Percentiles rank a stretch among this genome's conserved stretches.
Evolutionary conservation across 2,329 filamentous ascomycete species (phyloP).

Genomic region (Gnomoniopsis smithogilvyi): DNA sequence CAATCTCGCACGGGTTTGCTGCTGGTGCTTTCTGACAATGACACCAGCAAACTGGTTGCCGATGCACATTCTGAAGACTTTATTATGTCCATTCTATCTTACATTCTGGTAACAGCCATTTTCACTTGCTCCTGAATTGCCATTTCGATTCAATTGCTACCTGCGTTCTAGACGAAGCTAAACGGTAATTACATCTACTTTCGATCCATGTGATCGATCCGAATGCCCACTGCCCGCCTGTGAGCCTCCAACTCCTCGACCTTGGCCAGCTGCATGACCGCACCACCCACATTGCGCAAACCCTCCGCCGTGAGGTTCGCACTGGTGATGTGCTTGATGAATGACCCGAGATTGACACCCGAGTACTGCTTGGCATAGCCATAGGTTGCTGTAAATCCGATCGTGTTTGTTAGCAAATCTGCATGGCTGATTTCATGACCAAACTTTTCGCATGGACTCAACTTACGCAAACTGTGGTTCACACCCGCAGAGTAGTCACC

Average conservation of each 20-base stretch:
- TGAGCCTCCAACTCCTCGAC: constrained; percentile 96
- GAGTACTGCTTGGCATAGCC: constrained; percentile 99
- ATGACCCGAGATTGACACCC: constrained; percentile 92
- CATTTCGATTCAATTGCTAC: neutral
- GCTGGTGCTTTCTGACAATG: too few relatives aligned
- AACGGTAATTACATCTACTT: neutral
- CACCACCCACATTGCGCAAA: constrained; percentile 76
- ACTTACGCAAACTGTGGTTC: constrained; percentile 94
- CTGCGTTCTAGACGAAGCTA: neutral
- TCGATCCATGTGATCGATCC: constrained; percentile 52
- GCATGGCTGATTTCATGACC: constrained; percentile 3
- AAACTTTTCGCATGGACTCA: neutral
- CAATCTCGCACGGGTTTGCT: too few relatives aligned
- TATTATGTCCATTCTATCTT: too few relatives aligned
- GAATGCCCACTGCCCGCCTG: constrained; percentile 82
- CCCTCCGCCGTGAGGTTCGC: constrained; percentile 85
- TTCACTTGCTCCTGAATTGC: too few relatives aligned
- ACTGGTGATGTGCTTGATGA: constrained; percentile 97
- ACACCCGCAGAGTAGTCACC: constrained; percentile 98
- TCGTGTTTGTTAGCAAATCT: neutral
- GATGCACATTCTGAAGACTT: too few relatives aligned
- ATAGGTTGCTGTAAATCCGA: constrained; percentile 71
- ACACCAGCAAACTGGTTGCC: too few relatives aligned
- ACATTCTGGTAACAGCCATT: too few relatives aligned
- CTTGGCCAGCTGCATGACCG: constrained; percentile 92